A percentile compares a stretch with the other conserved stretches of the same genome.
These are phyloP conservation scores for Erodium texanum DNA, from an alignment of 441 rosid genomes.

Conservation along the genomic window DNA sequence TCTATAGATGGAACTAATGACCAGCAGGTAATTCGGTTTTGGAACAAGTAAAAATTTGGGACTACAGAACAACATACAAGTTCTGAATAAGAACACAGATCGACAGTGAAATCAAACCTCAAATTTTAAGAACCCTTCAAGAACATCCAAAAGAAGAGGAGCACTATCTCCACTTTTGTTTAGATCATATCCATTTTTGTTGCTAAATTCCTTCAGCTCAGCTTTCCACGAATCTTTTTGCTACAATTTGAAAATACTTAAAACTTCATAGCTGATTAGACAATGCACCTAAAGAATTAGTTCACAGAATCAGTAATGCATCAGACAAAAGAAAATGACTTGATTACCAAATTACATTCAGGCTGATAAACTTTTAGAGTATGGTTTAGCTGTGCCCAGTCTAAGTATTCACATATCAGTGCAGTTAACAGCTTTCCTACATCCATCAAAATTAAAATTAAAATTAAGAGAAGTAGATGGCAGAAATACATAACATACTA, in stretches of 20 bases:
- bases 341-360: slow-evolving; percentile 95
- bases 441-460: slow-evolving; percentile 22
- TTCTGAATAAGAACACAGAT: slow-evolving; percentile 9
- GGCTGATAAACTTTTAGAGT: slow-evolving; percentile 80
- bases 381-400: slow-evolving; percentile 94
- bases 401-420: slow-evolving; percentile 76
- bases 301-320: not conserved
- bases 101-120: slow-evolving; percentile 36
- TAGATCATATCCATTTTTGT: slow-evolving; percentile 70
- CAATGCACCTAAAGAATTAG: not conserved
- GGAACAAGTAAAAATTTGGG: slow-evolving; percentile 1
- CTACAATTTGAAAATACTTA: slow-evolving; percentile 29
- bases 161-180: slow-evolving; percentile 68
- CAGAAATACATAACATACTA: slow-evolving; percentile 1
- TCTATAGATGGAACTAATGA: not conserved
- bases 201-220: slow-evolving; percentile 75
- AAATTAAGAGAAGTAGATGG: slow-evolving; percentile 7
- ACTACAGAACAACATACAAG: slow-evolving; percentile 11
- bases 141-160: slow-evolving; percentile 85
- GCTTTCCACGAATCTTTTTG: slow-evolving; percentile 83
- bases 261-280: not conserved
- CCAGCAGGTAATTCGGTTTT: slow-evolving; percentile 1
- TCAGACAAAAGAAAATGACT: slow-evolving; percentile 24
- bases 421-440: slow-evolving; percentile 86
- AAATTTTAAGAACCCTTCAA: slow-evolving; percentile 85